Percentiles rank a stretch among this genome's conserved stretches.
Evolutionary conservation across 352 stramenopile species (phyloP).

Genomic region (Phytophthora uliginosa): DNA sequence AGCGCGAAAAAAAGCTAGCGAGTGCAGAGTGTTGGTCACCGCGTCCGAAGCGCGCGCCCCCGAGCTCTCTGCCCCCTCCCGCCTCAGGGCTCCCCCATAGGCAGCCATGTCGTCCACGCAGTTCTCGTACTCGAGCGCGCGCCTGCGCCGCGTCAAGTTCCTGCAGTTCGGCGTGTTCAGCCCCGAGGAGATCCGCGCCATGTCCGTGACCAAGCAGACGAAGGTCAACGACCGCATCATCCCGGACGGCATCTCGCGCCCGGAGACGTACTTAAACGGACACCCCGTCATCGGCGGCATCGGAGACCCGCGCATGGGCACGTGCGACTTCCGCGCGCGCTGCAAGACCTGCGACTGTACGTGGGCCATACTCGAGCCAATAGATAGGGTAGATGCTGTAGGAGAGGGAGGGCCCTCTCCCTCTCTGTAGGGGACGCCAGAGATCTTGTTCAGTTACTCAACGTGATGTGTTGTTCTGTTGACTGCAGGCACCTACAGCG

Average conservation of each 20-base stretch:
- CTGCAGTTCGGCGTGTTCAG: slow-evolving; percentile 99
- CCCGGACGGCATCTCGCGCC: slow-evolving; percentile 95
- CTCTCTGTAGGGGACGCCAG: not conserved
- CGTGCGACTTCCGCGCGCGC: slow-evolving; percentile 88
- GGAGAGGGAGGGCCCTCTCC: not conserved
- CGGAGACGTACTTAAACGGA: slow-evolving; percentile 92
- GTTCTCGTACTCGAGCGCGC: slow-evolving; percentile 97
- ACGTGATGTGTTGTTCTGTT: slow-evolving; percentile 1
- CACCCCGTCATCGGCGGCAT: slow-evolving; percentile 98
- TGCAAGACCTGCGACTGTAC: slow-evolving; percentile 95
- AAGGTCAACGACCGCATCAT: slow-evolving; percentile 98
- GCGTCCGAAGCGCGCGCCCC: slow-evolving; percentile 3
- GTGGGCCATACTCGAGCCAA: slow-evolving; percentile 12
- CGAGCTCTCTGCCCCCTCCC: not conserved
- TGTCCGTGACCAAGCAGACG: slow-evolving; percentile 97
- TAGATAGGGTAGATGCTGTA: no score
- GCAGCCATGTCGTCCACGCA: slow-evolving; percentile 80
- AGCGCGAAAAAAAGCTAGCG: slow-evolving; percentile 17
- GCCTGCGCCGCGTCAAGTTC: slow-evolving; percentile 97
- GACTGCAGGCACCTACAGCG: slow-evolving; percentile 83
- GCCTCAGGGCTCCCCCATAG: not conserved
- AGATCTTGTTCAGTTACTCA: not conserved
- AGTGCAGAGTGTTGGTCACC: slow-evolving; percentile 42
- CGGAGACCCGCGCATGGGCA: slow-evolving; percentile 98
- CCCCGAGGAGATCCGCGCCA: slow-evolving; percentile 97